Conservation (phyloP, 768 basidiomycete genomes). For the Hypsizygus marmoreus region DNA sequence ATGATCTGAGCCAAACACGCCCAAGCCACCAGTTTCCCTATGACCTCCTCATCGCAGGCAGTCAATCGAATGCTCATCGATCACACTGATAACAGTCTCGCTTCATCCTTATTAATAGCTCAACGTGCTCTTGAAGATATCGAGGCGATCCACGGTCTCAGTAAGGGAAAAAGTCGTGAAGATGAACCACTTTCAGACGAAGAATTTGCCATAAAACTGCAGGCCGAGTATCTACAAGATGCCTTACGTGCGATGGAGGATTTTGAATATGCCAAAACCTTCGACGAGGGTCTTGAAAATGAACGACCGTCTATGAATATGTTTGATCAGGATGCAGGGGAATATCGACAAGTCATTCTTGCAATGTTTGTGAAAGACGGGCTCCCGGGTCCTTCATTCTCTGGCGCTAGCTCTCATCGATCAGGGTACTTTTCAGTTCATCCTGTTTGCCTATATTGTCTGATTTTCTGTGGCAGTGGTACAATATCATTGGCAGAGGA, state of each 20-base stretch:
- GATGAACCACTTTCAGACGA: constrained; percentile 39
- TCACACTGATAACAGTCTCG: constrained; percentile 35
- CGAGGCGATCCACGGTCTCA: constrained; percentile 28
- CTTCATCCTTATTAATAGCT: constrained; percentile 40
- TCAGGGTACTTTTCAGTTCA: too few species aligned
- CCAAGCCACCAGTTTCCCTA: too few species aligned
- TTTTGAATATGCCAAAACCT: constrained; percentile 39
- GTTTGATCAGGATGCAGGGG: constrained; percentile 37
- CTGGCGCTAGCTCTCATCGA: not conserved
- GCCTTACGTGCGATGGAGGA: constrained; percentile 36
- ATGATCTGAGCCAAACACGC: too few species aligned
- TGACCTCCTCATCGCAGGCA: too few species aligned
- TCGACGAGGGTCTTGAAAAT: constrained; percentile 40
- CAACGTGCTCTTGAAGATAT: constrained; percentile 46
- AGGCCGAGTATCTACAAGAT: constrained; percentile 34
- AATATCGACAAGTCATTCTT: constrained; percentile 44
- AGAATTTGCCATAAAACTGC: constrained; percentile 45
- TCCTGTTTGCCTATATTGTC: too few species aligned
- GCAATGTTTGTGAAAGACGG: constrained; percentile 26
- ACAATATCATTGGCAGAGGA: too few species aligned
- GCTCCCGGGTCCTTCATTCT: not conserved
- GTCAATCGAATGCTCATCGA: too few species aligned
- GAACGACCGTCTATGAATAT: constrained; percentile 29
- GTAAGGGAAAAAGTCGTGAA: constrained; percentile 41
- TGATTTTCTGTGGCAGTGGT: too few species aligned